These are phyloP conservation scores for Sonneratia alba DNA, from an alignment of 345 rosid genomes.

Conservation along the genomic window DNA sequence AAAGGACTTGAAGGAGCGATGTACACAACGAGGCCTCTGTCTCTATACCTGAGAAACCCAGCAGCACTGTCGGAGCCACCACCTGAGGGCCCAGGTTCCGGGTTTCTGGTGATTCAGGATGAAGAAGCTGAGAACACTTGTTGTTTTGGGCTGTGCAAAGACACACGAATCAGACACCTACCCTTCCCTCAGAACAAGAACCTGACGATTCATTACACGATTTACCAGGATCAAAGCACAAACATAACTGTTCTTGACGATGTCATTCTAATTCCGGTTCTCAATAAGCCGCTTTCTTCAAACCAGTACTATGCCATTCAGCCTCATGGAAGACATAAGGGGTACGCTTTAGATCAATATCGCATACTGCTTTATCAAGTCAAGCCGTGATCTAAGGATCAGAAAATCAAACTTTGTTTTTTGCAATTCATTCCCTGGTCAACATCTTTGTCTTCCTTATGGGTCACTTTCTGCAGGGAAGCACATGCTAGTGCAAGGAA, in stretches of 20 bases:
- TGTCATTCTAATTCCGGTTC: constrained; percentile 28
- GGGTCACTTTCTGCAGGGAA: constrained; percentile 24
- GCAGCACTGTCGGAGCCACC: constrained; percentile 17
- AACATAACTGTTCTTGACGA: background rate
- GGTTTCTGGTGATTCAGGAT: constrained; percentile 32
- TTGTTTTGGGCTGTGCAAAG: constrained; percentile 25
- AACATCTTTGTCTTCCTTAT: background rate
- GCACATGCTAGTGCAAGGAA: constrained; percentile 34
- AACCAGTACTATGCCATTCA: constrained; percentile 18
- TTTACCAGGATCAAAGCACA: background rate
- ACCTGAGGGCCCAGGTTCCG: constrained; percentile 36
- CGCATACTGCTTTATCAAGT: background rate
- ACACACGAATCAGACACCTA: constrained; percentile 5
- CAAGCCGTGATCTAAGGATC: background rate
- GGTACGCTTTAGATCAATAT: constrained; percentile 7
- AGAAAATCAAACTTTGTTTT: background rate
- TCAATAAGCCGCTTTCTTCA: constrained; percentile 30
- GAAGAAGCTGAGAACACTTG: constrained; percentile 27
- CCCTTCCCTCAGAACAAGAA: constrained; percentile 48
- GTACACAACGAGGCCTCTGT: constrained; percentile 50
- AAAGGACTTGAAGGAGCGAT: constrained; percentile 4
- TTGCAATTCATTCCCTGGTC: background rate
- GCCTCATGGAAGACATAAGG: constrained; percentile 17
- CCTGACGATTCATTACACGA: constrained; percentile 7
- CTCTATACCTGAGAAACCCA: constrained; percentile 27